phyloP scores from a whole-genome alignment of 352 stramenopile genomes.

The Globisporangium iwayamae region DNA sequence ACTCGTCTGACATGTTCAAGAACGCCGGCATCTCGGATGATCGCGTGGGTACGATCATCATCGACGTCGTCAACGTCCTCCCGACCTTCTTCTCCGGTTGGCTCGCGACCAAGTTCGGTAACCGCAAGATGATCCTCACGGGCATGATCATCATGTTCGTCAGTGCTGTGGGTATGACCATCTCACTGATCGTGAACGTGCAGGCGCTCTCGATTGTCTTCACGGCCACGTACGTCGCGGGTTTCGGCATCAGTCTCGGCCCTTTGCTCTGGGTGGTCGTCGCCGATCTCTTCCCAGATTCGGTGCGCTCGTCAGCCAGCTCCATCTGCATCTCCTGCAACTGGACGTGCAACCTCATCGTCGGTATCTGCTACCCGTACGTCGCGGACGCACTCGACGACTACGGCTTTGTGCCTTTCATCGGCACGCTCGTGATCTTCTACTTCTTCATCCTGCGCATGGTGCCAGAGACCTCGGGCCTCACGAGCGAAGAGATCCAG shows the following conservation, averaged over 20 bases:
- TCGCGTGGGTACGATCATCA: slow-evolving; percentile 36
- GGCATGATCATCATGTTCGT: slow-evolving; percentile 41
- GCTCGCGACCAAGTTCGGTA: slow-evolving; percentile 40
- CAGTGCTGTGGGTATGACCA: slow-evolving; percentile 43
- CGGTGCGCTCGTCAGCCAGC: slow-evolving; percentile 39
- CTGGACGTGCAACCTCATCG: slow-evolving; percentile 38
- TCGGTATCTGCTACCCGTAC: slow-evolving; percentile 64
- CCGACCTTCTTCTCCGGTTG: slow-evolving; percentile 28
- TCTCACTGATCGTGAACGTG: slow-evolving; percentile 27
- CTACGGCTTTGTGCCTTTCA: slow-evolving; percentile 56
- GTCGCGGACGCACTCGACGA: slow-evolving; percentile 34
- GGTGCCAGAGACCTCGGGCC: slow-evolving; percentile 58
- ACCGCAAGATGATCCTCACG: slow-evolving; percentile 48
- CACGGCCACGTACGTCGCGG: slow-evolving; percentile 54
- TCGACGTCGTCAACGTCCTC: slow-evolving; percentile 47
- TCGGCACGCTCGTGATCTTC: slow-evolving; percentile 38
- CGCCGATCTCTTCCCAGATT: slow-evolving; percentile 55
- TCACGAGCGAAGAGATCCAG: slow-evolving; percentile 63
- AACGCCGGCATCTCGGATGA: slow-evolving; percentile 35
- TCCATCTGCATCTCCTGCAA: slow-evolving; percentile 32
- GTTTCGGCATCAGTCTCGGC: slow-evolving; percentile 61
- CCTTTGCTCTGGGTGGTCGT: slow-evolving; percentile 63
- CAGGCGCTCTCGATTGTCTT: slow-evolving; percentile 45
- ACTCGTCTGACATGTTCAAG: slow-evolving; percentile 42
- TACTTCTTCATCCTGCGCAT: slow-evolving; percentile 41